Conservation (phyloP, 169 alveolate species). For the Plasmodium inui region DNA sequence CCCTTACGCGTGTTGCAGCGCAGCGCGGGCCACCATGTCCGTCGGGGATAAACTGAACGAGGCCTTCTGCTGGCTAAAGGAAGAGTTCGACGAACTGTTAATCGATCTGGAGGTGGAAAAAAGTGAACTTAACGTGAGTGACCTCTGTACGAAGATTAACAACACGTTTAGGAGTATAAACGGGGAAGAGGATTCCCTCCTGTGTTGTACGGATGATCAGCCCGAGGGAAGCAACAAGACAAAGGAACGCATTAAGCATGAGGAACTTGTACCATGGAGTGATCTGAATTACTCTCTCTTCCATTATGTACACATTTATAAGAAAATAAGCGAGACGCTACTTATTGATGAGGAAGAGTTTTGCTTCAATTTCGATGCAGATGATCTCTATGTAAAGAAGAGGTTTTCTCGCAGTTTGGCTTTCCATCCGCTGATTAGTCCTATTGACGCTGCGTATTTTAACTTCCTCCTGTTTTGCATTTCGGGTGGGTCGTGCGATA, state of each 20-base stretch:
- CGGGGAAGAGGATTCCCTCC: background rate
- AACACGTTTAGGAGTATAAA: slow-evolving; percentile 4
- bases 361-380: slow-evolving; percentile 29
- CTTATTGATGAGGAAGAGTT: slow-evolving; percentile 57
- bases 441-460: slow-evolving; percentile 46
- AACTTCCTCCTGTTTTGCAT: slow-evolving; percentile 41
- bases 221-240: background rate
- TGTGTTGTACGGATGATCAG: background rate
- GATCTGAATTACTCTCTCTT: slow-evolving; percentile 35
- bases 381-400: slow-evolving; percentile 21
- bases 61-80: slow-evolving; percentile 45
- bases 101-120: slow-evolving; percentile 33
- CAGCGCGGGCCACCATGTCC: background rate
- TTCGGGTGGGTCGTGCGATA: background rate
- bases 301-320: slow-evolving; percentile 31
- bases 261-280: slow-evolving; percentile 13
- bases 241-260: slow-evolving; percentile 4
- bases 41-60: slow-evolving; percentile 38
- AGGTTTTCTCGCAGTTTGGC: slow-evolving; percentile 10
- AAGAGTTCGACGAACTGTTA: slow-evolving; percentile 27
- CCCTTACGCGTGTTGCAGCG: too few species aligned
- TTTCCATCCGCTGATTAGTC: slow-evolving; percentile 33
- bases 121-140: slow-evolving; percentile 21
- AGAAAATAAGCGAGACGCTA: slow-evolving; percentile 21
- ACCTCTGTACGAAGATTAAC: slow-evolving; percentile 16